These are phyloP conservation scores for Trichoderma citrinoviride DNA, from an alignment of 2,329 filamentous ascomycete species.

Conservation along the genomic window DNA sequence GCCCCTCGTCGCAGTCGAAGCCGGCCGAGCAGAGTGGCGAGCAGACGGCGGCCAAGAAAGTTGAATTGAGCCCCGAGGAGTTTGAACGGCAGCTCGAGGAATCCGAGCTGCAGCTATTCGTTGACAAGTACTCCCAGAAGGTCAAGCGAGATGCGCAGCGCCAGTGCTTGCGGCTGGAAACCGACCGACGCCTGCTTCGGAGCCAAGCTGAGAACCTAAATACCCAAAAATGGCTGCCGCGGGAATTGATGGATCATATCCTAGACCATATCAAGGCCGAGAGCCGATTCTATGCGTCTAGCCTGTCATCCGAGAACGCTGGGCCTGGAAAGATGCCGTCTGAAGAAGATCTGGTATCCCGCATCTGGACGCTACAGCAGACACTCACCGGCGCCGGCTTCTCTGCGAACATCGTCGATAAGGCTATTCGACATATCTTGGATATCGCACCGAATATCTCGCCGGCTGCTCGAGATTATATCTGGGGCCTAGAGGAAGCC, in stretches of 20 bases:
- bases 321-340: constrained; percentile 52
- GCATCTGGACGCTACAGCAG: constrained; percentile 80
- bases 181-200: constrained; percentile 78
- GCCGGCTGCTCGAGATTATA: constrained; percentile 57
- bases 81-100: constrained; percentile 86
- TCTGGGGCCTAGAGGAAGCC: constrained; percentile 85
- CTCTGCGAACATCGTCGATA: constrained; percentile 57
- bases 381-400: constrained; percentile 70
- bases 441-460: constrained; percentile 63
- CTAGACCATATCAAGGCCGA: constrained; percentile 70
- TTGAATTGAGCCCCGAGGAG: constrained; percentile 75
- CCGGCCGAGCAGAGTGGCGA: constrained; percentile 4
- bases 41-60: constrained; percentile 28
- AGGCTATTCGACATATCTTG: constrained; percentile 64
- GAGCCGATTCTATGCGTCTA: constrained; percentile 55
- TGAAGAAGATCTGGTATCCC: constrained; percentile 76
- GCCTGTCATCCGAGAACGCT: constrained; percentile 45
- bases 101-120: constrained; percentile 81
- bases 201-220: constrained; percentile 72
- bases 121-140: constrained; percentile 80
- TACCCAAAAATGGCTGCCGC: constrained; percentile 74
- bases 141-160: constrained; percentile 75
- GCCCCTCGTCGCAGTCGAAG: constrained; percentile 25
- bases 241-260: constrained; percentile 74
- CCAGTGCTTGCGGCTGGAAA: constrained; percentile 75